phyloP scores from a whole-genome alignment of 345 rosid species.

The Euphorbia pulcherrima region DNA sequence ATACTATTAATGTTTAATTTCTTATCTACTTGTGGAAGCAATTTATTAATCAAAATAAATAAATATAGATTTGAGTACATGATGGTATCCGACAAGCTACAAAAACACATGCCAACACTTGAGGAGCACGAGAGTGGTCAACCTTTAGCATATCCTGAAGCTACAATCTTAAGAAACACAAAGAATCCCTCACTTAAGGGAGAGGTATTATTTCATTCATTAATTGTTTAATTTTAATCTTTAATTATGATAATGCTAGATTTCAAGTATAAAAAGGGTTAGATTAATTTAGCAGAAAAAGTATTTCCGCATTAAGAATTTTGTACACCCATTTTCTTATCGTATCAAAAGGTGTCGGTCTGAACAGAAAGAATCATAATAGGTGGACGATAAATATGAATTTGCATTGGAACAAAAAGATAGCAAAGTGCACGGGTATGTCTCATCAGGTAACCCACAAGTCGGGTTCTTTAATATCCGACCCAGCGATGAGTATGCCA shows the following conservation, averaged over 20 bases:
- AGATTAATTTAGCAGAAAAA: too few relatives aligned
- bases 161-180: constrained; percentile 11
- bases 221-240: not conserved
- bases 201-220: constrained; percentile 16
- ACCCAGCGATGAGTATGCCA: constrained; percentile 14
- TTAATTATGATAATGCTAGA: not conserved
- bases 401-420: constrained; percentile 19
- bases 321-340: too few relatives aligned
- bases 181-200: not conserved
- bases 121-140: constrained; percentile 5
- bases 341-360: too few relatives aligned
- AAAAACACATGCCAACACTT: constrained; percentile 18
- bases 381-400: constrained; percentile 31
- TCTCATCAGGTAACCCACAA: constrained; percentile 6
- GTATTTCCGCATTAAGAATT: too few relatives aligned
- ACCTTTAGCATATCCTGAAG: constrained; percentile 19
- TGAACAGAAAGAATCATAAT: not conserved
- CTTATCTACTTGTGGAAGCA: too few relatives aligned
- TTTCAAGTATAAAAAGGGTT: too few relatives aligned
- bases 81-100: constrained; percentile 8
- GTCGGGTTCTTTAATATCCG: constrained; percentile 21
- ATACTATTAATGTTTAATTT: too few relatives aligned
- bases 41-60: too few relatives aligned
- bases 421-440: constrained; percentile 24
- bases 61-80: not conserved